Conservation (phyloP, 495 filamentous ascomycete genomes). For the Endocarpon pusillum region DNA sequence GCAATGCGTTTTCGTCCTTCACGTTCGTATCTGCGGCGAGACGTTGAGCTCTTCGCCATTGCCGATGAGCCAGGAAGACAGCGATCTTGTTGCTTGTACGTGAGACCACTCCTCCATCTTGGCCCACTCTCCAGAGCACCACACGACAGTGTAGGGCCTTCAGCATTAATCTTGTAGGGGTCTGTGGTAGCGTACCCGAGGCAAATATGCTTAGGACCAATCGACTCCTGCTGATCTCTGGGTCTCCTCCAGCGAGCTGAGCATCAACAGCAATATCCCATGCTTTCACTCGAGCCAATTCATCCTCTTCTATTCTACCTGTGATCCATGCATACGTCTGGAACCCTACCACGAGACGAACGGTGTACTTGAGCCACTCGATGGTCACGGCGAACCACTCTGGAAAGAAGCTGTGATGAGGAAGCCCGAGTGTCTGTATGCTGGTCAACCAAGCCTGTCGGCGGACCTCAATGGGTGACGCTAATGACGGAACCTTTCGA, state of each 20-base stretch:
- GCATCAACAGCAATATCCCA: slow-evolving; percentile 93
- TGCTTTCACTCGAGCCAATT: slow-evolving; percentile 72
- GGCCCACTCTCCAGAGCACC: slow-evolving; percentile 61
- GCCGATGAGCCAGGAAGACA: slow-evolving; percentile 47
- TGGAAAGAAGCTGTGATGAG: slow-evolving; percentile 65
- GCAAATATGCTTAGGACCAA: slow-evolving; percentile 78
- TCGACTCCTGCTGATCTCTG: slow-evolving; percentile 73
- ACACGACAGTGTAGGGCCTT: slow-evolving; percentile 85
- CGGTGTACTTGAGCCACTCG: slow-evolving; percentile 63
- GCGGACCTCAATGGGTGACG: slow-evolving; percentile 71
- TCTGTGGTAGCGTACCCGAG: slow-evolving; percentile 71
- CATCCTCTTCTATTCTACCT: slow-evolving; percentile 69
- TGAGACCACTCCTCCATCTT: slow-evolving; percentile 41
- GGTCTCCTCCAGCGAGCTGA: slow-evolving; percentile 84
- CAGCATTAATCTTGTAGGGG: slow-evolving; percentile 73
- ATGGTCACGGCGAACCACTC: slow-evolving; percentile 66
- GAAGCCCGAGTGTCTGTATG: slow-evolving; percentile 88
- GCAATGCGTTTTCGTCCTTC: slow-evolving; percentile 61
- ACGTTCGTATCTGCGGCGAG: slow-evolving; percentile 36
- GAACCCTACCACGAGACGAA: slow-evolving; percentile 64
- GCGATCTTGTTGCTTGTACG: slow-evolving; percentile 45
- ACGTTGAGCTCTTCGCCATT: slow-evolving; percentile 61
- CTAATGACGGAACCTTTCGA: slow-evolving; percentile 45
- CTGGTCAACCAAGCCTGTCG: slow-evolving; percentile 88
- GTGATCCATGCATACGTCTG: slow-evolving; percentile 59